Evolutionary conservation across 225 moss, liverwort and hornwort genomes (phyloP).

Genomic region (Pseudisothecium myosuroides): DNA sequence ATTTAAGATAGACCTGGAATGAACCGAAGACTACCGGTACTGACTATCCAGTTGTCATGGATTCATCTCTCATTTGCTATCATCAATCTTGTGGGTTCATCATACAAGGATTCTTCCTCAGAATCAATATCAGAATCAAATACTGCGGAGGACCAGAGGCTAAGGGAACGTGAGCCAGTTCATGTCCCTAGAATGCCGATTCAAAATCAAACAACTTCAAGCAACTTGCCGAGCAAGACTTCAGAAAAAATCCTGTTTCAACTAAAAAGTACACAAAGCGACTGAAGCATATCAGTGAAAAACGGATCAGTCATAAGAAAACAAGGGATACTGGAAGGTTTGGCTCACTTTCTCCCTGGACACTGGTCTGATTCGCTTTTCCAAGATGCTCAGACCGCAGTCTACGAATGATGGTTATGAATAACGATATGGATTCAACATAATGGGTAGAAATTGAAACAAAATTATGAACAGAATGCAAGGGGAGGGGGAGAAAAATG

Average conservation of each 20-base stretch:
- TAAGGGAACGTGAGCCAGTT: not conserved
- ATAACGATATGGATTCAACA: not conserved
- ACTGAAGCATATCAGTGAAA: not conserved
- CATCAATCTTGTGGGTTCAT: not conserved
- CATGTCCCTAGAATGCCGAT: not conserved
- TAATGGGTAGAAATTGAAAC: not conserved
- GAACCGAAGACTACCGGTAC: not conserved
- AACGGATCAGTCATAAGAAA: not conserved
- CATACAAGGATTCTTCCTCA: not conserved
- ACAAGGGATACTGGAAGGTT: not conserved
- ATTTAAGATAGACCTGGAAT: not conserved
- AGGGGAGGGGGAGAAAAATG: too few relatives aligned
- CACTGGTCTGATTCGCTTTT: not conserved
- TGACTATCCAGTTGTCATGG: not conserved
- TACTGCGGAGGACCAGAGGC: not conserved
- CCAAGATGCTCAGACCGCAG: not conserved
- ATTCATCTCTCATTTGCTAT: not conserved
- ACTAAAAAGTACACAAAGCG: not conserved
- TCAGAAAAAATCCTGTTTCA: not conserved
- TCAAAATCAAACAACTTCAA: not conserved
- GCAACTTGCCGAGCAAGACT: not conserved
- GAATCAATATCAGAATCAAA: too few relatives aligned
- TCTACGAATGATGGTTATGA: not conserved
- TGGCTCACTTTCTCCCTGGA: not conserved
- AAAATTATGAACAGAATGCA: not conserved